Base-by-base conservation (phyloP, 176 grass and related monocot species). In the Triticum aestivum region DNA sequence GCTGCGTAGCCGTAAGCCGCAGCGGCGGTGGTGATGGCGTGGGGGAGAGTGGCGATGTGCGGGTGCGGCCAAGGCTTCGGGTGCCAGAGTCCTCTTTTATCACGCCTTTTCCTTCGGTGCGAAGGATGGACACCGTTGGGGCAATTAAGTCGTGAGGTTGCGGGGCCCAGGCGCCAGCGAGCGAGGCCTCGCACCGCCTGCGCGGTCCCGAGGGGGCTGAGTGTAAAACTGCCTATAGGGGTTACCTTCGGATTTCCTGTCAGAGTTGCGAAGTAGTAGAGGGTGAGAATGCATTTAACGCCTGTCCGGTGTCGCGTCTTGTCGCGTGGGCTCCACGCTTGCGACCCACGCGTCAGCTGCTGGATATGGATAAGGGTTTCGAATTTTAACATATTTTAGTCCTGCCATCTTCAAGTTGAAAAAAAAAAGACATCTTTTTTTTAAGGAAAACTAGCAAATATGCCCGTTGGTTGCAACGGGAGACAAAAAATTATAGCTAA, bases 1-100 rank as follows among this genome's bases (percentile, higher is more conserved):
- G 81, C 88, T 88, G 93, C 93, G 93, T 95, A 95, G 81, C 93
- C 93, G 93, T 95, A 58, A 95, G 90, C 93, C 93, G 93, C 93
- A 95, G 87, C 86, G 52, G 63, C 11, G 71, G 15, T 35, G 62
- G 81, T 5, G 74, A 68, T 20, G 89, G 0, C 73, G 73, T 54
- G 73, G 5, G 20, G 45, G 61, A 21, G 76, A 63, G 45, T 61
- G 85, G 63, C 45, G 80, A 62, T 80, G 73, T 33, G 73, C 14
- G 51, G 44, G 26, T 24, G 65, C 54, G 72, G 79, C 15, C 79
- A 18, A 77, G 13, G 69, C 20, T 17, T n/a, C 5, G 17, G 66
- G 12, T 7, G 21, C 38, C 27, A 17, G 84, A 62, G 39, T 14
- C 63, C 52, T 71, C 29, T 67, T 91, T 82, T 82, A 85, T 82